Conservation (phyloP, 768 basidiomycete species). For the Collybia nuda region DNA sequence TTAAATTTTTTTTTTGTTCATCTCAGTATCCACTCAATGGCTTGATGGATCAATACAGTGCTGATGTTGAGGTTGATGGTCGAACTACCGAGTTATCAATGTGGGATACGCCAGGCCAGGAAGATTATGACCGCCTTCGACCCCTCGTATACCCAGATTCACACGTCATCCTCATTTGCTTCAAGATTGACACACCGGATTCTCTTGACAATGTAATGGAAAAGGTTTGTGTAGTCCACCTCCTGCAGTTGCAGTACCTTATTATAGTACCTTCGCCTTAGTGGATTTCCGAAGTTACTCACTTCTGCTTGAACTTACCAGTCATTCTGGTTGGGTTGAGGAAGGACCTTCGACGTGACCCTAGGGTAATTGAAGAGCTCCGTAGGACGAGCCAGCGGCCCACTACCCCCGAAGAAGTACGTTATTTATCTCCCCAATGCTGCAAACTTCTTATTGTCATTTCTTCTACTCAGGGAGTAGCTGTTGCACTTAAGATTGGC, state of each 20-base stretch:
- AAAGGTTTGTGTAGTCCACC: slow-evolving; percentile 58
- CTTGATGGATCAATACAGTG: slow-evolving; percentile 11
- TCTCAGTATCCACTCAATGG: no score
- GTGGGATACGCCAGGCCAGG: slow-evolving; percentile 77
- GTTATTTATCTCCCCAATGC: neutral
- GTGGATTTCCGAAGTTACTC: slow-evolving; percentile 74
- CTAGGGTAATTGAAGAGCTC: no score
- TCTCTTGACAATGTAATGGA: slow-evolving; percentile 69
- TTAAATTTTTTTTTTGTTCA: no score
- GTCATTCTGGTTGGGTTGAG: slow-evolving; percentile 78
- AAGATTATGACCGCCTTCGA: slow-evolving; percentile 79
- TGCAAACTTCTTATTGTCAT: neutral
- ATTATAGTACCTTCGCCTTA: no score
- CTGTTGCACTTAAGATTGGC: slow-evolving; percentile 10
- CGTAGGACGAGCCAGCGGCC: neutral
- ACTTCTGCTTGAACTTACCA: slow-evolving; percentile 71
- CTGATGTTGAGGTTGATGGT: slow-evolving; percentile 13
- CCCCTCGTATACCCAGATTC: slow-evolving; percentile 85
- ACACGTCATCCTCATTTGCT: slow-evolving; percentile 82
- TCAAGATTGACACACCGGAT: slow-evolving; percentile 75
- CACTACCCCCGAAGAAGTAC: slow-evolving; percentile 6
- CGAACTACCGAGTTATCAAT: slow-evolving; percentile 7
- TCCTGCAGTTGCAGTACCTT: neutral
- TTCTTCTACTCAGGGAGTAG: slow-evolving; percentile 6
- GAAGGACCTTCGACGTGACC: slow-evolving; percentile 47